Evolutionary conservation across 2,329 filamentous ascomycete genomes (phyloP).

Genomic region (Stemphylium beticola): DNA sequence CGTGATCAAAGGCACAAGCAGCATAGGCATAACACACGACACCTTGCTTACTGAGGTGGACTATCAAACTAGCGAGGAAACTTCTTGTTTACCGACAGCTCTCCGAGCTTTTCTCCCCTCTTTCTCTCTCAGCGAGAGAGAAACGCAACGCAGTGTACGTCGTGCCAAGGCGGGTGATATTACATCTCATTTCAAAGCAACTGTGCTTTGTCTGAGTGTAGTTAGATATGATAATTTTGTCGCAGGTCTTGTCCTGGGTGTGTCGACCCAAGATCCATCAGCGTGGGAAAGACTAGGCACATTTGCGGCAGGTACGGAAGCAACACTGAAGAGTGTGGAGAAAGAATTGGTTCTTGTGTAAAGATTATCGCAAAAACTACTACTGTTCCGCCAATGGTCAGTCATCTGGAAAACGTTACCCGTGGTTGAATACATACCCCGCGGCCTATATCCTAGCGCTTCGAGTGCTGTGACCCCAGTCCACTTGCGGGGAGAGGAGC

Average conservation of each 20-base stretch:
- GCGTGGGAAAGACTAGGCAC: slow-evolving; percentile 39
- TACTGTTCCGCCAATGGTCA: too few relatives aligned
- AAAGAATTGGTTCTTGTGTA: slow-evolving; percentile 30
- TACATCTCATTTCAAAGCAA: slow-evolving; percentile 24
- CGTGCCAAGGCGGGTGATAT: slow-evolving; percentile 25
- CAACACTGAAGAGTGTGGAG: slow-evolving; percentile 25
- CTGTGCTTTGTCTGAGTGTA: slow-evolving; percentile 36
- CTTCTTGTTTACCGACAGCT: too few relatives aligned
- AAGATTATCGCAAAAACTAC: background rate
- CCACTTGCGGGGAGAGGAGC: too few relatives aligned
- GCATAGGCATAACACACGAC: slow-evolving; percentile 36
- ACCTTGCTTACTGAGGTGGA: slow-evolving; percentile 29
- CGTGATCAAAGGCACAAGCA: slow-evolving; percentile 34
- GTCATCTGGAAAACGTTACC: background rate
- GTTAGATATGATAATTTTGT: slow-evolving; percentile 34
- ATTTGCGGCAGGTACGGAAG: slow-evolving; percentile 36
- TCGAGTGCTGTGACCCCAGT: background rate
- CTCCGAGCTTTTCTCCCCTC: too few relatives aligned
- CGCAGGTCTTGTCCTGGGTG: slow-evolving; percentile 38
- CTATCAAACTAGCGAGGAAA: slow-evolving; percentile 4
- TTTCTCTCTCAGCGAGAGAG: slow-evolving; percentile 4
- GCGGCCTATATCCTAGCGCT: background rate
- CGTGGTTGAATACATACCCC: too few relatives aligned
- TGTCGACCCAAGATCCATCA: slow-evolving; percentile 11
- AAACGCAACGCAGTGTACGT: slow-evolving; percentile 23